Conservation (phyloP, 2,329 filamentous ascomycete genomes). For the Colletotrichum sp. region DNA sequence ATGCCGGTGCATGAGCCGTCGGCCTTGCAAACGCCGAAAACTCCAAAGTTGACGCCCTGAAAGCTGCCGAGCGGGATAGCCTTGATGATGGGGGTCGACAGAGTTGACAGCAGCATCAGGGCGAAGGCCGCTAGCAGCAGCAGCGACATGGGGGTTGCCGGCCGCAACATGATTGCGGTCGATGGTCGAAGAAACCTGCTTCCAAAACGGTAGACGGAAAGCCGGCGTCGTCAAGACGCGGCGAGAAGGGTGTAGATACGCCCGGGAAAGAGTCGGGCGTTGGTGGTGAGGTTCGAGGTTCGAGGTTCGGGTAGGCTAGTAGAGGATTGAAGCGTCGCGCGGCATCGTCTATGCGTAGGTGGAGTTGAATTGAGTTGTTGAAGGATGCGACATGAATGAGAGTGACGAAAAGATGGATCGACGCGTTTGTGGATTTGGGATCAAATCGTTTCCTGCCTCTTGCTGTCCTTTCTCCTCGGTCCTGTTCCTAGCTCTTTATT, state of each 20-base stretch:
- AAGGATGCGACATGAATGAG: slow-evolving; percentile 1
- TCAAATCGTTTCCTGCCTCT: neutral
- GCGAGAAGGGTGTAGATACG: slow-evolving; percentile 25
- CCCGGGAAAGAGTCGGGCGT: neutral
- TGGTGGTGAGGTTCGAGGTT: neutral
- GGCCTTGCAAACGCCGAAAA: slow-evolving; percentile 85
- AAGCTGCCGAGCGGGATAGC: slow-evolving; percentile 83
- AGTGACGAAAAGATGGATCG: neutral
- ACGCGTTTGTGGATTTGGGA: neutral
- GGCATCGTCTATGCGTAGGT: slow-evolving; percentile 1
- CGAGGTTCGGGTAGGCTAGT: neutral
- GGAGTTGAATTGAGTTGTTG: neutral
- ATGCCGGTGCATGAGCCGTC: slow-evolving; percentile 69
- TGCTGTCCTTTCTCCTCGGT: neutral
- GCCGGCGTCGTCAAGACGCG: slow-evolving; percentile 53
- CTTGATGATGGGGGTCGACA: slow-evolving; percentile 91
- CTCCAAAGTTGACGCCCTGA: slow-evolving; percentile 81
- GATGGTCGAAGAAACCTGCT: slow-evolving; percentile 37
- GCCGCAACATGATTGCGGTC: slow-evolving; percentile 75
- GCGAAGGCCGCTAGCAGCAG: slow-evolving; percentile 86
- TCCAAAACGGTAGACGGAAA: slow-evolving; percentile 26
- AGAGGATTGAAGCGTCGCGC: neutral
- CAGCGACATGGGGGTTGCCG: slow-evolving; percentile 88
- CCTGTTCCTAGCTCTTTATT: neutral
- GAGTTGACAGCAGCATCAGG: slow-evolving; percentile 81